phyloP scores from a whole-genome alignment of 495 filamentous ascomycete genomes.

The Cercophora samala region DNA sequence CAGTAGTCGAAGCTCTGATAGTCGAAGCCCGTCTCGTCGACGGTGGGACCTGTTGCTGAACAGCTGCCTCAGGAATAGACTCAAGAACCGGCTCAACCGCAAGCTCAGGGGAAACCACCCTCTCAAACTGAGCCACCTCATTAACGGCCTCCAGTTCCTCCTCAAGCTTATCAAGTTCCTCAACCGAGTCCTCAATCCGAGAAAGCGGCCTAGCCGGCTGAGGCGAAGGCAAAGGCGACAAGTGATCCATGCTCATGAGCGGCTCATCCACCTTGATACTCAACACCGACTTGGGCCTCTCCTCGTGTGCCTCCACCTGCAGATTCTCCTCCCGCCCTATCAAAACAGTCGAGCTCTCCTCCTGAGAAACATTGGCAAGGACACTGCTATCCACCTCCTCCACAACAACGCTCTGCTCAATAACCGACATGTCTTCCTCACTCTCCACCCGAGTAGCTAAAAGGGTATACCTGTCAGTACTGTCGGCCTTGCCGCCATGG shows the following conservation, averaged over 20 bases:
- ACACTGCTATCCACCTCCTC: not conserved
- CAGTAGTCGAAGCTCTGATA: not conserved
- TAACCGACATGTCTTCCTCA: slow-evolving; percentile 21
- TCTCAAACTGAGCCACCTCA: slow-evolving; percentile 42
- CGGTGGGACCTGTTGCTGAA: not conserved
- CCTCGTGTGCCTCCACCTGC: not conserved
- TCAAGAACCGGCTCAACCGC: not conserved
- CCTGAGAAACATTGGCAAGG: slow-evolving; percentile 4
- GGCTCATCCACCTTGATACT: not conserved
- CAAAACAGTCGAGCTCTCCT: not conserved
- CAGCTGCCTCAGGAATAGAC: not conserved
- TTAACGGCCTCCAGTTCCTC: slow-evolving; percentile 57
- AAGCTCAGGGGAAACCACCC: slow-evolving; percentile 37
- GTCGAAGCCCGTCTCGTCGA: not conserved
- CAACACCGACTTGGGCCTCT: not conserved
- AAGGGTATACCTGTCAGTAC: slow-evolving; percentile 34
- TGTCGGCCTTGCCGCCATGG: slow-evolving; percentile 11
- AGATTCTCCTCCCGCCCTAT: not conserved
- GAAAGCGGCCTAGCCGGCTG: slow-evolving; percentile 44
- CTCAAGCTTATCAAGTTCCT: slow-evolving; percentile 65
- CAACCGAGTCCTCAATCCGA: slow-evolving; percentile 66
- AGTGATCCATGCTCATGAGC: not conserved
- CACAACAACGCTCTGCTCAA: slow-evolving; percentile 3
- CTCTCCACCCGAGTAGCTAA: slow-evolving; percentile 35
- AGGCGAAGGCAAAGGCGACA: not conserved